Evolutionary conservation across 208 protist species (phyloP).

Genomic region (Trypanosoma melophagium): DNA sequence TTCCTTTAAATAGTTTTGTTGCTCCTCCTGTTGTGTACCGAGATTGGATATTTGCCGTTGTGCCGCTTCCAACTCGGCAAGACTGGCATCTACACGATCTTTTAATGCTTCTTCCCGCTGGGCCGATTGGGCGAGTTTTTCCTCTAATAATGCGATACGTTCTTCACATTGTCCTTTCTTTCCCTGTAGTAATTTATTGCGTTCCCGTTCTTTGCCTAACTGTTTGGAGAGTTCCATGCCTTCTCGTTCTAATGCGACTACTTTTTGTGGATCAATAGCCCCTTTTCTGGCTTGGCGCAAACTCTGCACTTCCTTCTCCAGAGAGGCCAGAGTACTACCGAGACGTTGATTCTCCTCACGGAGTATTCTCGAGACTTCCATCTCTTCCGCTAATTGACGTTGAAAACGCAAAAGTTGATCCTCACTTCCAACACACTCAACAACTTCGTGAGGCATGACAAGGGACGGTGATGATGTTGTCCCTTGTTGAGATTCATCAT

Average conservation of each 20-base stretch:
- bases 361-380: constrained; percentile 41
- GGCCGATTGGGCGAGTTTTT: constrained; percentile 33
- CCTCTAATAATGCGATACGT: constrained; percentile 43
- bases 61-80: constrained; percentile 6
- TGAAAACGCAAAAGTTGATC: constrained; percentile 68
- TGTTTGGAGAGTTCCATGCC: constrained; percentile 54
- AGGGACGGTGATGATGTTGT: neutral
- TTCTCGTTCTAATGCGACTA: constrained; percentile 30
- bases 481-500: neutral
- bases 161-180: constrained; percentile 24
- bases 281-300: constrained; percentile 18
- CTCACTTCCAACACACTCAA: neutral
- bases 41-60: neutral
- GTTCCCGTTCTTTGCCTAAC: constrained; percentile 54
- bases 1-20: constrained; percentile 30
- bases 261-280: constrained; percentile 18
- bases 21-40: constrained; percentile 12
- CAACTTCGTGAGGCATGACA: neutral
- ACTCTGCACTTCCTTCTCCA: constrained; percentile 35
- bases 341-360: constrained; percentile 35
- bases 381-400: constrained; percentile 63
- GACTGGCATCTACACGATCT: neutral
- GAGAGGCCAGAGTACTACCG: constrained; percentile 15
- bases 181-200: constrained; percentile 36
- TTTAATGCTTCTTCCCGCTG: constrained; percentile 1